phyloP scores from a whole-genome alignment of 768 basidiomycete species.

The Cystobasidium onofrii region DNA sequence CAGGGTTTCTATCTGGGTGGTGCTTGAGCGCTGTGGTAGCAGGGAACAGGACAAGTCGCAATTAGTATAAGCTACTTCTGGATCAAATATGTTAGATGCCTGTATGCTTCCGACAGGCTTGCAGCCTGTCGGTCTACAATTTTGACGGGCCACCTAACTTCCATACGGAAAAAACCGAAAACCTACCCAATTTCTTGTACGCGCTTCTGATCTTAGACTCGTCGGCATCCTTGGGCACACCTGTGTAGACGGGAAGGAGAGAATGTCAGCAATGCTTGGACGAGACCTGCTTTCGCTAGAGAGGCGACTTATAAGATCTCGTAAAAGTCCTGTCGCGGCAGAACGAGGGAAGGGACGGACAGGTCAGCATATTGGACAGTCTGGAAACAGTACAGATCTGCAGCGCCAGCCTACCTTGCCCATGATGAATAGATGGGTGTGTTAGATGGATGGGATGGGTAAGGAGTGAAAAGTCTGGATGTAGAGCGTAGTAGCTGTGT shows the following conservation, averaged over 20 bases:
- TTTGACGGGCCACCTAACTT: not conserved
- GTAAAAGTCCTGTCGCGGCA: slow-evolving; percentile 25
- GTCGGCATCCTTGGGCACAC: slow-evolving; percentile 60
- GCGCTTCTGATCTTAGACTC: slow-evolving; percentile 84
- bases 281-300: not conserved
- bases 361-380: not conserved
- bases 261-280: not conserved
- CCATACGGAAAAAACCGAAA: not conserved
- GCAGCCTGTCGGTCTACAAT: too few species aligned
- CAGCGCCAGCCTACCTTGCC: slow-evolving; percentile 13
- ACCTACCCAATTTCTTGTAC: slow-evolving; percentile 73
- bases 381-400: not conserved
- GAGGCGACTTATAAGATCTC: slow-evolving; percentile 23
- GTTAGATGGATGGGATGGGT: not conserved
- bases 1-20: slow-evolving; percentile 82
- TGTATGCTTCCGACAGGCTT: too few species aligned
- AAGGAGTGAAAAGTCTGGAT: not conserved
- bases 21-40: slow-evolving; percentile 66
- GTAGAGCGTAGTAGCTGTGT: not conserved
- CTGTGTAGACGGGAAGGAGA: slow-evolving; percentile 43
- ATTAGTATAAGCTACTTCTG: too few species aligned
- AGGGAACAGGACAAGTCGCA: not conserved
- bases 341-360: not conserved
- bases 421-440: not conserved
- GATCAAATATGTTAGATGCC: too few species aligned